Evolutionary conservation across 352 stramenopile genomes (phyloP), one percentile per base, ranked within the genome.

Genomic region (Phytopythium boreale): DNA sequence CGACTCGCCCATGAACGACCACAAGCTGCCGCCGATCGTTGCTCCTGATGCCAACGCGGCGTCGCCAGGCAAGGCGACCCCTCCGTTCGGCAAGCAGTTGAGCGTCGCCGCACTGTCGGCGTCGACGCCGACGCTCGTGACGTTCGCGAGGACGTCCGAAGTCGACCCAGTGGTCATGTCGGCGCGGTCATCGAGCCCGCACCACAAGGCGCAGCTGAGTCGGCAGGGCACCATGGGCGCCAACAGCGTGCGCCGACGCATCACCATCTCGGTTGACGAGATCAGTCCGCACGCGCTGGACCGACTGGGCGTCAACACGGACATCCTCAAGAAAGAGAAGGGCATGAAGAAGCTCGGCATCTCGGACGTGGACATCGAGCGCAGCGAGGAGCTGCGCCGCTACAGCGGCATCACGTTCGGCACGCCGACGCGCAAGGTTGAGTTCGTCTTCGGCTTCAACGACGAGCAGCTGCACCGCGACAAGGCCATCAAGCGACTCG

Each of bases 341-440:
- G 77, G 78, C 26, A 89, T 90, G 82, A 87, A 89, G 66, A 90
- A 90, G 62, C 69, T 90, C 29, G 80, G 82, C 11, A 88, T 89
- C 64, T 88, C 74, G 56, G 82, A 90, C 59, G 68, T 81, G 31
- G 80, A 89, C 62, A 84, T 89, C 37, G 49, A 66, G 26, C 75
- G 64, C 51, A 73, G 77, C 59, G 77, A 89, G 51, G 74, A 86
- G 36, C 63, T 87, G 17, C 78, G 74, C n/a, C 73, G 76, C 22
- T 86, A 87, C 66, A 82, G 72, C 19, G 77, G 74, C 31, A 69
- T 86, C 24, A 70, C 70, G 4, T 71, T 73, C 46, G 44, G 63
- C 20, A 47, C 68, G 39, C 68, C 62, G 2, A 56, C 58, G 2
- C 79, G 68, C 24, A 90, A 90, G 61, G 67, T 70, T 22, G 82